phyloP scores from a whole-genome alignment of 1,284 basidiomycete genomes.

The Singerocomus rubriflavus region DNA sequence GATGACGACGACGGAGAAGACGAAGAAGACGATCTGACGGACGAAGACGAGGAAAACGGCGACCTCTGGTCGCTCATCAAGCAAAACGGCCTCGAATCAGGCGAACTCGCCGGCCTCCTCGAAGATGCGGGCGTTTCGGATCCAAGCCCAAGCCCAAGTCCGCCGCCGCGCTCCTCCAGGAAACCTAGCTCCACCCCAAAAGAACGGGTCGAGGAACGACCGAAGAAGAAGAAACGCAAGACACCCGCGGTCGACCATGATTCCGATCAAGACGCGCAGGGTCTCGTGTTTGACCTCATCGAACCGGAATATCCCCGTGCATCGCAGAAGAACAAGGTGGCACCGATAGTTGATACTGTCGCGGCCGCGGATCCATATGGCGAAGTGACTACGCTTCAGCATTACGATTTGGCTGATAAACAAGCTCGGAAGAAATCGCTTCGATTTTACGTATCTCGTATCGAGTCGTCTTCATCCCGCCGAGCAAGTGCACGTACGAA shows the following conservation, averaged over 20 bases:
- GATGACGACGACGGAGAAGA: conserved; percentile 37
- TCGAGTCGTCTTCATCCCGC: conserved; percentile 70
- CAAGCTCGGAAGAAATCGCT: conserved; percentile 73
- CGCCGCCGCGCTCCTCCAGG: conserved; percentile 19
- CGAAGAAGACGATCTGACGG: conserved; percentile 32
- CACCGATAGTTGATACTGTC: conserved; percentile 13
- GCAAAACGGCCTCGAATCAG: conserved; percentile 41
- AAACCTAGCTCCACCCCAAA: conserved; percentile 6
- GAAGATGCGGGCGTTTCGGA: conserved; percentile 41
- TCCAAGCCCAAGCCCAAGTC: conserved; percentile 5
- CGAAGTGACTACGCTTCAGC: conserved; percentile 67
- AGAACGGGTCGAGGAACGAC: conserved; percentile 18
- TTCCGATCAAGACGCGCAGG: conserved; percentile 8
- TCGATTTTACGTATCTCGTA: conserved; percentile 83
- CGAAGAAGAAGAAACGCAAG: conserved; percentile 46
- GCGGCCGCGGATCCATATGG: conserved; percentile 60
- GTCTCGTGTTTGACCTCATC: conserved; percentile 63
- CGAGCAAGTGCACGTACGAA: conserved; percentile 66
- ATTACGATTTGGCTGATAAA: conserved; percentile 80
- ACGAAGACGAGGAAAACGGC: conserved; percentile 17
- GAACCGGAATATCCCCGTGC: conserved; percentile 61
- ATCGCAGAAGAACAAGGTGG: conserved; percentile 19
- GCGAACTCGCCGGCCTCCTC: conserved; percentile 56
- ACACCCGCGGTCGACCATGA: conserved; percentile 23
- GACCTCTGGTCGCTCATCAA: conserved; percentile 31